Evolutionary conservation across 768 basidiomycete species (phyloP).

Genomic region (Scleroderma citrinum): DNA sequence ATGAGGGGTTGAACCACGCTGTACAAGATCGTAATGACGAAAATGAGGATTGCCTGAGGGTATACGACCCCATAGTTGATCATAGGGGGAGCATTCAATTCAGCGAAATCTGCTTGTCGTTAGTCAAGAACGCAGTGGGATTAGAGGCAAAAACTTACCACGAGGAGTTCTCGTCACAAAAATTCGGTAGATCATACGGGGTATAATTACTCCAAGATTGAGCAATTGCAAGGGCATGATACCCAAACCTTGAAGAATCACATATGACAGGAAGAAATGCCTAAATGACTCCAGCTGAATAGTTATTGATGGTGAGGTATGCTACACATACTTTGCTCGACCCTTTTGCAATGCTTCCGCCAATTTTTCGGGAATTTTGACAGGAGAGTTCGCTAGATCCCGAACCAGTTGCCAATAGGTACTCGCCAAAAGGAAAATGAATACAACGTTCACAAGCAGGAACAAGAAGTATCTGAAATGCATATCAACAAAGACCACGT

Average conservation of each 20-base stretch:
- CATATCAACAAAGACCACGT: constrained; percentile 6
- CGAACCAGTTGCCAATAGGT: constrained; percentile 89
- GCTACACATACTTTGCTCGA: constrained; percentile 49
- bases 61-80: constrained; percentile 97
- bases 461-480: constrained; percentile 82
- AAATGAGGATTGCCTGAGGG: constrained; percentile 93
- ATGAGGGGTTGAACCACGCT: constrained; percentile 95
- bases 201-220: constrained; percentile 84
- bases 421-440: constrained; percentile 87
- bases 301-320: constrained; percentile 6
- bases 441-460: constrained; percentile 86
- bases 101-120: constrained; percentile 74
- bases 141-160: constrained; percentile 41
- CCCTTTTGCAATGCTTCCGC: constrained; percentile 78
- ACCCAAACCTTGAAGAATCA: constrained; percentile 85
- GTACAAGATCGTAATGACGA: constrained; percentile 91
- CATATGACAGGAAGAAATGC: constrained; percentile 82
- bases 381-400: constrained; percentile 89
- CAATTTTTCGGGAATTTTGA: constrained; percentile 90
- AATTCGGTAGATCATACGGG: constrained; percentile 64
- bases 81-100: constrained; percentile 95
- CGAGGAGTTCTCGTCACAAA: constrained; percentile 87
- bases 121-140: neutral
- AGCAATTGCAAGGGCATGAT: constrained; percentile 95
- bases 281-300: constrained; percentile 27